These are phyloP conservation scores for Thinopyrum obtusiflorum DNA, from an alignment of 202 grass and related monocot genomes.

Conservation along the genomic window DNA sequence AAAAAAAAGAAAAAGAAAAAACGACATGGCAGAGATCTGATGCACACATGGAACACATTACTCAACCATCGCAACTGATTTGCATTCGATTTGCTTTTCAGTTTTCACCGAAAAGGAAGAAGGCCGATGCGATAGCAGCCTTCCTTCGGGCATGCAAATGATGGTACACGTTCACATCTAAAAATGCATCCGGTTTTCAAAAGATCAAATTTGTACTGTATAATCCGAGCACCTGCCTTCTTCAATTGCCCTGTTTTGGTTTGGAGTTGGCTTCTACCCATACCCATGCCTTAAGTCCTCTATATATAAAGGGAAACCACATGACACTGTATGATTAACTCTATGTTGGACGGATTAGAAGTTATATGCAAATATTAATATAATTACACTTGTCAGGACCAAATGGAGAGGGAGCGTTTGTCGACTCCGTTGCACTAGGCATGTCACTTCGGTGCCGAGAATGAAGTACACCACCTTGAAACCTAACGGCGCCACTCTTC, in stretches of 20 bases:
- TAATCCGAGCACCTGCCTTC: background rate
- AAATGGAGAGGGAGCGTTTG: background rate
- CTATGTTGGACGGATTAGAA: background rate
- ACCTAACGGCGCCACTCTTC: conserved; percentile 61
- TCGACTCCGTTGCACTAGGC: background rate
- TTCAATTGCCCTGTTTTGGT: background rate
- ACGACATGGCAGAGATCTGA: background rate
- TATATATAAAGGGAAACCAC: background rate
- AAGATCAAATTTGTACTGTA: background rate
- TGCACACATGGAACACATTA: background rate
- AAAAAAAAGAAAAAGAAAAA: too few relatives aligned
- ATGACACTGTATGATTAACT: background rate
- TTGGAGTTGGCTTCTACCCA: background rate
- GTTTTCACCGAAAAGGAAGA: too few relatives aligned
- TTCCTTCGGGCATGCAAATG: background rate
- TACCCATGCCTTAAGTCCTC: background rate
- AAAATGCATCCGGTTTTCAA: background rate
- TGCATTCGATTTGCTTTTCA: background rate
- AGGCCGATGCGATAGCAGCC: too few relatives aligned
- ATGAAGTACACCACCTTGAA: background rate
- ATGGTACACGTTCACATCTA: background rate
- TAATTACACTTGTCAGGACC: background rate
- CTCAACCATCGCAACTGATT: background rate
- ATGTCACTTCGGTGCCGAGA: background rate
- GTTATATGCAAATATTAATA: conserved; percentile 9